phyloP scores from a whole-genome alignment of 306 rosid species.

The Vigna nakashimae region DNA sequence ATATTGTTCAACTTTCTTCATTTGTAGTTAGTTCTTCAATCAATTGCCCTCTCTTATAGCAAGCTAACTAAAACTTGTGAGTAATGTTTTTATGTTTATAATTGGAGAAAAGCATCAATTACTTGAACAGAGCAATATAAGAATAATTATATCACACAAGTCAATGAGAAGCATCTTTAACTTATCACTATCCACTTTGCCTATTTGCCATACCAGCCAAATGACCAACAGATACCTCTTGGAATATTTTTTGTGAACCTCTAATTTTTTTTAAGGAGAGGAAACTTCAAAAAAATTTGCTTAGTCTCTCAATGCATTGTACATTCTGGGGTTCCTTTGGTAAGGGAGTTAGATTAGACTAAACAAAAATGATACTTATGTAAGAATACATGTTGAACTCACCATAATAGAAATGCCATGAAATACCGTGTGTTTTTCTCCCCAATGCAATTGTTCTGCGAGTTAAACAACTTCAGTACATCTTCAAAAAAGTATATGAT shows the following conservation, averaged over 20 bases:
- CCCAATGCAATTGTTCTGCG: constrained; percentile 97
- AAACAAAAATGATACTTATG: constrained; percentile 14
- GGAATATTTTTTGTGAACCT: constrained; percentile 11
- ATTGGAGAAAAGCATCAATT: too few relatives aligned
- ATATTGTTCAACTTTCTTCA: too few relatives aligned
- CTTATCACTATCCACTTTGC: too few relatives aligned
- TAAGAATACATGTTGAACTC: constrained; percentile 52
- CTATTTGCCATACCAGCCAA: too few relatives aligned
- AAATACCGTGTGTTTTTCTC: constrained; percentile 87
- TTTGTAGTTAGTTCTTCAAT: too few relatives aligned
- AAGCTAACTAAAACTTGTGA: too few relatives aligned
- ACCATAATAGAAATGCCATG: constrained; percentile 95
- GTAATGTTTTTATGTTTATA: too few relatives aligned
- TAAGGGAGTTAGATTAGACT: constrained; percentile 16
- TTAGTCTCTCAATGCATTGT: background rate
- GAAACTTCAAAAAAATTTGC: too few relatives aligned
- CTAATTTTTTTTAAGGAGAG: background rate
- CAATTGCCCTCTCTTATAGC: too few relatives aligned
- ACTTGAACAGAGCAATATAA: too few relatives aligned
- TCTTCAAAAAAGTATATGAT: constrained; percentile 20
- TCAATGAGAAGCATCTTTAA: too few relatives aligned
- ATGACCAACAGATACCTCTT: background rate
- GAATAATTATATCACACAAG: too few relatives aligned
- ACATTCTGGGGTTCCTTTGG: constrained; percentile 27
- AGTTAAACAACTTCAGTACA: constrained; percentile 43